A percentile compares a stretch with the other conserved stretches of the same genome.
Conservation (phyloP, 2,329 filamentous ascomycete species). For the Trichoderma sp. region DNA sequence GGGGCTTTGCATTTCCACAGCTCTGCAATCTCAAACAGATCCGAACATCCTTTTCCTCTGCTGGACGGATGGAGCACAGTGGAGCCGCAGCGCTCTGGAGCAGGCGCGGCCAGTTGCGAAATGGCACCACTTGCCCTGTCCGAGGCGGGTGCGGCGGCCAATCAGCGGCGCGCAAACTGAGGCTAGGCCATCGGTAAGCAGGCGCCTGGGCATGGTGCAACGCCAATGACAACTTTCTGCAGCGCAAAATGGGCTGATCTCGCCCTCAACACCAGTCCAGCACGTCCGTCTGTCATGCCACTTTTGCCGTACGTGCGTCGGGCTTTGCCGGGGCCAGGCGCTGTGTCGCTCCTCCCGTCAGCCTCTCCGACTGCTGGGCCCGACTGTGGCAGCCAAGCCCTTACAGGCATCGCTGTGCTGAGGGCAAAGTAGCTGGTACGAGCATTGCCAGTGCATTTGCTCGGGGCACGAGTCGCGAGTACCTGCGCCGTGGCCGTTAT, state of each 20-base stretch:
- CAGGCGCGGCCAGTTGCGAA: conserved; percentile 25
- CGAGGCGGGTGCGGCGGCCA: conserved; percentile 10
- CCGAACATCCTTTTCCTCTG: not conserved
- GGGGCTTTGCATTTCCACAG: not conserved
- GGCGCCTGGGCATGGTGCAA: conserved; percentile 26
- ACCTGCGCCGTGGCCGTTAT: not conserved
- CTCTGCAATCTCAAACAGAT: conserved; percentile 7
- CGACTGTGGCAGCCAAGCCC: not conserved
- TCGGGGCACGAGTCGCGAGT: not conserved
- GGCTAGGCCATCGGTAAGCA: conserved; percentile 24
- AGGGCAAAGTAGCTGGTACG: not conserved
- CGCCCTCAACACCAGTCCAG: conserved; percentile 15
- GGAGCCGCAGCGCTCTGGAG: conserved; percentile 14
- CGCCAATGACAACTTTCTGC: conserved; percentile 28
- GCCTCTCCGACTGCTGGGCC: conserved; percentile 17
- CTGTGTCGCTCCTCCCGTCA: conserved; percentile 18
- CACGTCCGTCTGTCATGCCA: conserved; percentile 28
- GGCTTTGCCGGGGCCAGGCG: conserved; percentile 19
- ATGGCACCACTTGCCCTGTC: conserved; percentile 28
- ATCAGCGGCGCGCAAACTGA: conserved; percentile 20
- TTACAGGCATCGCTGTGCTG: not conserved
- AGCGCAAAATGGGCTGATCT: conserved; percentile 30
- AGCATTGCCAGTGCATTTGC: not conserved
- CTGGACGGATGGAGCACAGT: conserved; percentile 23
- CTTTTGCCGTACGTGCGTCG: conserved; percentile 29